Conservation (phyloP, 1,284 basidiomycete genomes). For the Leccinum pachyderme region DNA sequence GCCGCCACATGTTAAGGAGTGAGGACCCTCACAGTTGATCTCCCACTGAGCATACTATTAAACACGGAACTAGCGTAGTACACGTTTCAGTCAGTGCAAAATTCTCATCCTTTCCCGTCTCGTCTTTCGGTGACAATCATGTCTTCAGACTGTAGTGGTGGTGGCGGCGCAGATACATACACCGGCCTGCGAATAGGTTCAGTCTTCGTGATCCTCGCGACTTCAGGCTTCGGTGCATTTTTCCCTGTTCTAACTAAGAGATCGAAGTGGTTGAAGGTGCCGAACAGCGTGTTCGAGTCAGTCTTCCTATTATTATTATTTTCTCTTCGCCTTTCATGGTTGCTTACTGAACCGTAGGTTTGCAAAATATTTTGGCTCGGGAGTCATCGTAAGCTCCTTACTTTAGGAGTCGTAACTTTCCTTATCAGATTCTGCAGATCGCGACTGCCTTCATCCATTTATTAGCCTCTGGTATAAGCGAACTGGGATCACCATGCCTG, state of each 20-base stretch:
- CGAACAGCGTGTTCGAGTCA: conserved; percentile 70
- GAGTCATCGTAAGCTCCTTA: conserved; percentile 69
- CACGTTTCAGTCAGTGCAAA: not conserved
- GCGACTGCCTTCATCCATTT: conserved; percentile 92
- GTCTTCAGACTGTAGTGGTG: conserved; percentile 33
- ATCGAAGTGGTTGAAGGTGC: conserved; percentile 58
- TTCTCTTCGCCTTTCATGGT: not conserved
- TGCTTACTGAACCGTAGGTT: conserved; percentile 49
- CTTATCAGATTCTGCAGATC: conserved; percentile 50
- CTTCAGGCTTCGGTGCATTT: conserved; percentile 69
- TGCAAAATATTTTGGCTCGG: conserved; percentile 94
- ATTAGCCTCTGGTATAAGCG: conserved; percentile 72
- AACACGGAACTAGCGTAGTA: not conserved
- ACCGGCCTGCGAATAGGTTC: conserved; percentile 71
- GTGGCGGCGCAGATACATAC: conserved; percentile 39
- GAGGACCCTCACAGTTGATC: conserved; percentile 30
- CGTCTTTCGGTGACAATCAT: conserved; percentile 11
- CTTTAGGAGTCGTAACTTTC: conserved; percentile 6
- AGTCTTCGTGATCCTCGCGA: conserved; percentile 83
- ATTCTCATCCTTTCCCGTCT: not conserved
- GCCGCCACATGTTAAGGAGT: not conserved
- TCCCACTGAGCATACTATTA: conserved; percentile 19
- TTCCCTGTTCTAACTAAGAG: conserved; percentile 80
- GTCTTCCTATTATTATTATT: conserved; percentile 28
- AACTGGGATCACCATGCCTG: conserved; percentile 74